Evolutionary conservation across 2,329 filamentous ascomycete species (phyloP).

Genomic region (Ophiostoma montium): DNA sequence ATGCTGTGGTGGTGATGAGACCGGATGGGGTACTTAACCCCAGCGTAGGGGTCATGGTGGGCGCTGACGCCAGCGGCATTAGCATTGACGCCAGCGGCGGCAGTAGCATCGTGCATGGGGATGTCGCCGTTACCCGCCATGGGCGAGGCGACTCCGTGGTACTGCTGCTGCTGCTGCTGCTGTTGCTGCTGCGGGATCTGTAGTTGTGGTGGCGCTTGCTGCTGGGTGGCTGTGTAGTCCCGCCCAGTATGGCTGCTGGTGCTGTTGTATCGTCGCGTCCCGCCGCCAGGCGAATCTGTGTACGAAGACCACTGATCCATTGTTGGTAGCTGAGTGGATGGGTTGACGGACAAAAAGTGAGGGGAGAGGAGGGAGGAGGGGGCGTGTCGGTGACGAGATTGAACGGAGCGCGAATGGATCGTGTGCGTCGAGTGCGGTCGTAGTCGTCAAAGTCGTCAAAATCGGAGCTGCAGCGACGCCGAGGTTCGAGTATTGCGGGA

Average conservation of each 20-base stretch:
- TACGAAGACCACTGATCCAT: conserved; percentile 57
- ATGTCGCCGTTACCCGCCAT: conserved; percentile 52
- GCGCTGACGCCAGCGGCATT: background rate
- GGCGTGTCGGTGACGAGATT: background rate
- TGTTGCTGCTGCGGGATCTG: conserved; percentile 16
- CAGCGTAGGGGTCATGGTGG: conserved; percentile 60
- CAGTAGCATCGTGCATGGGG: conserved; percentile 64
- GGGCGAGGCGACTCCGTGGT: conserved; percentile 33
- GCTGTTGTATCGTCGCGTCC: conserved; percentile 49
- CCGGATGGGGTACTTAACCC: conserved; percentile 73
- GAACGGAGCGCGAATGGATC: background rate
- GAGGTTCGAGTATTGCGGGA: too few relatives aligned
- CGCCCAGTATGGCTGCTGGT: conserved; percentile 23
- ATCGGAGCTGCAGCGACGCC: background rate
- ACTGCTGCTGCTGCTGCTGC: conserved; percentile 16
- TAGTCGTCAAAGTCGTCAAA: too few relatives aligned
- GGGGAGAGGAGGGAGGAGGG: background rate
- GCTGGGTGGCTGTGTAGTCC: conserved; percentile 13
- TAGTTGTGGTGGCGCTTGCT: conserved; percentile 14
- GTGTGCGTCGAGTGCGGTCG: background rate
- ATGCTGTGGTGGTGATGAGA: conserved; percentile 64
- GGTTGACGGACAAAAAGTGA: too few relatives aligned
- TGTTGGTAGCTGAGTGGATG: conserved; percentile 10
- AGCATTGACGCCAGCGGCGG: conserved; percentile 3
- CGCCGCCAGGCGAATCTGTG: conserved; percentile 46